phyloP scores from a whole-genome alignment of 495 filamentous ascomycete genomes.

The Podospora bellae-mahoneyi region DNA sequence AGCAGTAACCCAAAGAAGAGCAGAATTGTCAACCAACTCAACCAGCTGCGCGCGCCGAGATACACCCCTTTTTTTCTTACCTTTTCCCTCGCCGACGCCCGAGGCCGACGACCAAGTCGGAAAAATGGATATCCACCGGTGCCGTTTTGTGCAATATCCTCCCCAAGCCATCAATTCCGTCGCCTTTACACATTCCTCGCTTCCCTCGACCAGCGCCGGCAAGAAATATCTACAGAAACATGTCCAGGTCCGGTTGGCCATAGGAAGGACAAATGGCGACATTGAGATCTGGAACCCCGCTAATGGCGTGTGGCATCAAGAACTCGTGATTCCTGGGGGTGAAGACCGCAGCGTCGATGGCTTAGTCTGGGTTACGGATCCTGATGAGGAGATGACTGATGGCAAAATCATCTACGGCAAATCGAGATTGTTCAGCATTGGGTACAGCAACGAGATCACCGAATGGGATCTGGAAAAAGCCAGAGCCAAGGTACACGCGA shows the following conservation, averaged over 20 bases:
- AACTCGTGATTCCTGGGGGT: slow-evolving; percentile 78
- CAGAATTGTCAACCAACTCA: background rate
- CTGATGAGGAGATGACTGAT: slow-evolving; percentile 60
- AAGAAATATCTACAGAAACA: slow-evolving; percentile 48
- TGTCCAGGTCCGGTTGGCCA: slow-evolving; percentile 64
- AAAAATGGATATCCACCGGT: slow-evolving; percentile 92
- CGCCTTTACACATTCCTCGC: slow-evolving; percentile 81
- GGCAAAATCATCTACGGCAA: slow-evolving; percentile 63
- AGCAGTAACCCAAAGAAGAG: background rate
- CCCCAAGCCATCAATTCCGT: slow-evolving; percentile 89
- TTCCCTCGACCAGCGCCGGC: slow-evolving; percentile 57
- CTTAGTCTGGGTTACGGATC: slow-evolving; percentile 87
- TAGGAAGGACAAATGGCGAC: slow-evolving; percentile 91
- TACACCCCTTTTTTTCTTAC: background rate
- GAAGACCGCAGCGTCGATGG: slow-evolving; percentile 85
- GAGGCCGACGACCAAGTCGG: slow-evolving; percentile 24
- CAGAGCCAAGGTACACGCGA: slow-evolving; percentile 70
- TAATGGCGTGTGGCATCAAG: slow-evolving; percentile 82
- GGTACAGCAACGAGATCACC: slow-evolving; percentile 84
- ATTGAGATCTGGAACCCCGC: slow-evolving; percentile 98
- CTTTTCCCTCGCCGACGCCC: slow-evolving; percentile 8
- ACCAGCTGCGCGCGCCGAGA: background rate
- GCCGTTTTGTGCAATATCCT: slow-evolving; percentile 93
- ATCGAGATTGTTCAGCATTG: slow-evolving; percentile 91
- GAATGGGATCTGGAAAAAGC: slow-evolving; percentile 90